Base-by-base conservation (phyloP, 768 basidiomycete genomes). In the Leccinum subtestaceum region DNA sequence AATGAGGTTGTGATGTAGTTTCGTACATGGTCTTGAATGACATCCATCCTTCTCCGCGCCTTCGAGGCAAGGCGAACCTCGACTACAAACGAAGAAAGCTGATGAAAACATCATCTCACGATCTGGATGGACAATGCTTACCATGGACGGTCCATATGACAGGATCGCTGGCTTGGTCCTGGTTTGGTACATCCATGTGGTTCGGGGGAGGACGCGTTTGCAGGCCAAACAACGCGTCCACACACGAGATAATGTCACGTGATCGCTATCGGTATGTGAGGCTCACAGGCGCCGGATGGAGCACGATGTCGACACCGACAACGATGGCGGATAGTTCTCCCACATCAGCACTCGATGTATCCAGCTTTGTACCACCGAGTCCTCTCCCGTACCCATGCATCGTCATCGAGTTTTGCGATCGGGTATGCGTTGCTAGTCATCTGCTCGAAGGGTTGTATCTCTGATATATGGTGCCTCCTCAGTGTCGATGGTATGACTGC, bases 321-420 rank as follows among this genome's bases (percentile, higher is more conserved):
- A 43, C 55, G 31, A 64, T 78, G 75, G 61, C 71, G 19, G 72
- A 72, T 47, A 11, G 40, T 43, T 43, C 40, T 43, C 40, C 40
- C 40, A 17, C n/a, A 43, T n/a, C 40, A 0, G 55, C 71, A 7
- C 63, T 80, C 45, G 81, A 87, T 60, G 75, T 80, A 3, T 70
- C 80, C 0, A 81, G 81, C 0, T 89, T 90, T 67, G 71, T 81
- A 10, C 81, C 82, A 57, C 88, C 87, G 3, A 72, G 70, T 7
- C 74, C 78, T 21, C 68, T 79, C 34, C 72, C 70, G 5, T n/a
- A 60, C 10, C 84, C 90, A 3, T 81, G 81, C 29, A 75, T 96
- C n/a, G 82, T 81, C 7, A 90, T 98, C 62, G 95, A 98, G 72
- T 98, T 93, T 69, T 98, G 95, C 72, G 92, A 95, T 71, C 79